Conservation (phyloP, 2,329 filamentous ascomycete genomes). For the Decorospora gaudefroyi region DNA sequence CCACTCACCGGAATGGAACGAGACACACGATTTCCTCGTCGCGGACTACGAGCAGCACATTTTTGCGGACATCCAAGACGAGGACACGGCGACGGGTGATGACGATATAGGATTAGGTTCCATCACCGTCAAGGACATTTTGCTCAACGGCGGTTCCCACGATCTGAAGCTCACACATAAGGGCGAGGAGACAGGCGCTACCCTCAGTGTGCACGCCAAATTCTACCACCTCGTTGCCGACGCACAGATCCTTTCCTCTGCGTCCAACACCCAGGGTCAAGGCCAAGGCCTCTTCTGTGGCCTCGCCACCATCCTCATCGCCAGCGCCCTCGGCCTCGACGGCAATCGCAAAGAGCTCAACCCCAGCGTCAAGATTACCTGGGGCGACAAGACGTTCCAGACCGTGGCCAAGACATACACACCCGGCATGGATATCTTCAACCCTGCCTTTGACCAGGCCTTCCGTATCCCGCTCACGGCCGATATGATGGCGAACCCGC, state of each 20-base stretch:
- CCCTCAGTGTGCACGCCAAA: conserved; percentile 46
- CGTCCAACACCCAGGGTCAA: conserved; percentile 26
- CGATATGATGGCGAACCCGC: conserved; percentile 31
- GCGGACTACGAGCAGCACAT: conserved; percentile 53
- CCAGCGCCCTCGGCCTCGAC: conserved; percentile 50
- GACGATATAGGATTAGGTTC: conserved; percentile 53
- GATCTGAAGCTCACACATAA: conserved; percentile 50
- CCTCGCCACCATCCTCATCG: conserved; percentile 52
- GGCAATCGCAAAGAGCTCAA: conserved; percentile 53
- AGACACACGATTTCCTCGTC: conserved; percentile 56
- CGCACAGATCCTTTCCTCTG: conserved; percentile 37
- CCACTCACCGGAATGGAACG: conserved; percentile 54
- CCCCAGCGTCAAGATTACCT: conserved; percentile 54
- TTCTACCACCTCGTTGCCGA: conserved; percentile 52
- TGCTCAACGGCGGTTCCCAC: conserved; percentile 51
- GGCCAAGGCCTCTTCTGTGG: conserved; percentile 46
- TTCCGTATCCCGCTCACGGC: conserved; percentile 52
- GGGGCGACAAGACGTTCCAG: conserved; percentile 50
- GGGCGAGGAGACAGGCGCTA: conserved; percentile 45
- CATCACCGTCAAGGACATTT: conserved; percentile 50
- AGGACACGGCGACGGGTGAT: conserved; percentile 50
- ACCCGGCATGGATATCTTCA: conserved; percentile 56
- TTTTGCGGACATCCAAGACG: conserved; percentile 51
- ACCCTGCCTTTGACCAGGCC: conserved; percentile 54
- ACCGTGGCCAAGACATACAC: conserved; percentile 52